Evolutionary conservation across 2,329 filamentous ascomycete genomes (phyloP).

Genomic region (Penicillium sp.): DNA sequence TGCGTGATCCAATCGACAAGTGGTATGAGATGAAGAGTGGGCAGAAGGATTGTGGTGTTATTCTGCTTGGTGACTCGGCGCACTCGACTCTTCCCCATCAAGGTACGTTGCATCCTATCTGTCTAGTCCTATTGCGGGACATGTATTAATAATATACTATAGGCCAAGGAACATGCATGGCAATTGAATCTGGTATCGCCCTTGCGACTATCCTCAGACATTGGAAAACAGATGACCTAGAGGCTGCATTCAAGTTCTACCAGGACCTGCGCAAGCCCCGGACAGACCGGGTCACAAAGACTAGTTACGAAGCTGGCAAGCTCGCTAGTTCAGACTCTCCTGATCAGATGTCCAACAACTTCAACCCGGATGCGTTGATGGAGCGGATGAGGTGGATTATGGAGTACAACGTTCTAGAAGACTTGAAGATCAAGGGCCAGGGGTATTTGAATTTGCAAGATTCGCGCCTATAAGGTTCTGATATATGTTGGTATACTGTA

Average conservation of each 20-base stretch:
- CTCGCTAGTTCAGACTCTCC: conserved; percentile 35
- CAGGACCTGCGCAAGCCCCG: conserved; percentile 37
- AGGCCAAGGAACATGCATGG: conserved; percentile 37
- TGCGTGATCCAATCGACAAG: conserved; percentile 31
- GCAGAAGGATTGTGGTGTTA: conserved; percentile 26
- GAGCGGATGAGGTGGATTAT: conserved; percentile 40
- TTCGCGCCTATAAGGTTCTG: conserved; percentile 10
- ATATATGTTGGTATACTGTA: neutral
- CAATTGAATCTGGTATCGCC: conserved; percentile 35
- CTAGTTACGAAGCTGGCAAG: conserved; percentile 37
- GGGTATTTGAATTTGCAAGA: conserved; percentile 19
- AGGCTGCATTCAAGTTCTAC: conserved; percentile 34
- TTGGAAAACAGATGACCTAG: conserved; percentile 29
- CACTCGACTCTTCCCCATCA: conserved; percentile 38
- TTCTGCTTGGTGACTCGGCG: conserved; percentile 34
- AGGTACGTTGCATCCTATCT: conserved; percentile 14
- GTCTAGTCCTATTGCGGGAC: neutral
- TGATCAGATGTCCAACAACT: conserved; percentile 26
- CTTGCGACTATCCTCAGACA: conserved; percentile 31
- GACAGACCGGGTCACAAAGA: conserved; percentile 34
- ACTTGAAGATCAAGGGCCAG: conserved; percentile 25
- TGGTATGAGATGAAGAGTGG: conserved; percentile 31
- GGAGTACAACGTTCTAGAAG: conserved; percentile 35
- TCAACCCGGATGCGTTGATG: conserved; percentile 26
- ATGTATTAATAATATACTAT: neutral